Evolutionary conservation across 495 filamentous ascomycete species (phyloP).

Genomic region (Hypoxylon intermedium): DNA sequence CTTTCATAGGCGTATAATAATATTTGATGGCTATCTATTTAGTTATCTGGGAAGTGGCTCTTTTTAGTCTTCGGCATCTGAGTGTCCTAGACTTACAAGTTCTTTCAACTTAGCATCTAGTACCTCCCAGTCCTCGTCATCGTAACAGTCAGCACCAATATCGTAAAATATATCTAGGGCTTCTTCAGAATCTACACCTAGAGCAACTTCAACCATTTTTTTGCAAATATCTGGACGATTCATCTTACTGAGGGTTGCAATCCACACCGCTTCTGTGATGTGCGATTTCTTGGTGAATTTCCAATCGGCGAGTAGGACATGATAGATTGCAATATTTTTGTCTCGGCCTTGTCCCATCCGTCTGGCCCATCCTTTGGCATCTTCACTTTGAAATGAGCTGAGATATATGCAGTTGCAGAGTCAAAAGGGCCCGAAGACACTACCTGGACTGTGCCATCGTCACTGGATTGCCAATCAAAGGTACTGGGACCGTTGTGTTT

Average conservation of each 20-base stretch:
- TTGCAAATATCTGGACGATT: constrained; percentile 11
- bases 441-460: constrained; percentile 1
- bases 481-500: constrained; percentile 36
- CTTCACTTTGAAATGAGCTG: neutral
- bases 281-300: constrained; percentile 23
- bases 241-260: constrained; percentile 16
- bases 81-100: neutral
- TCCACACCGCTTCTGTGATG: constrained; percentile 32
- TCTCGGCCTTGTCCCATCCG: neutral
- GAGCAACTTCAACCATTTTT: constrained; percentile 8
- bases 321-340: neutral
- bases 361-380: neutral
- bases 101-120: neutral
- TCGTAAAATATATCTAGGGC: constrained; percentile 3
- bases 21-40: too few species aligned
- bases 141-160: neutral
- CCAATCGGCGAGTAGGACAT: constrained; percentile 22
- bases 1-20: too few species aligned
- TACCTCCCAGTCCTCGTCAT: neutral
- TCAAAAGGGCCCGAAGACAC: constrained; percentile 23
- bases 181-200: neutral
- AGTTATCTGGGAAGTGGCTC: too few species aligned
- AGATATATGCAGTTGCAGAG: constrained; percentile 1
- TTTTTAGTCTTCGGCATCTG: too few species aligned
- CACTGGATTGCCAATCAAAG: constrained; percentile 8